Evolutionary conservation across 1,139 yeast species (phyloP).

Genomic region (Zygotorulaspora mrakii): DNA sequence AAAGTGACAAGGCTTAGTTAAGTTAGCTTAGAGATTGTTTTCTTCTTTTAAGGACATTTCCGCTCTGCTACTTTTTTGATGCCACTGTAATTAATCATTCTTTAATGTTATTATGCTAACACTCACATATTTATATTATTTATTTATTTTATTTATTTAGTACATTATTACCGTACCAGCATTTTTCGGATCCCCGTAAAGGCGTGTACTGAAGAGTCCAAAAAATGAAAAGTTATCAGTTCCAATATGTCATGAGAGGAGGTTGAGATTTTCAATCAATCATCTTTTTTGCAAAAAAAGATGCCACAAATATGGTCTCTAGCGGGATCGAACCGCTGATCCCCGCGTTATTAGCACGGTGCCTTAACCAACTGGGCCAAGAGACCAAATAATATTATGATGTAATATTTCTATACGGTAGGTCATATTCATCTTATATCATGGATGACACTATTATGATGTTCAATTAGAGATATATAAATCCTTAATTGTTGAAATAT

Average conservation of each 20-base stretch:
- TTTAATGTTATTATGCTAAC: slow-evolving; percentile 12
- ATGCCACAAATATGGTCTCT: slow-evolving; percentile 24
- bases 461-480: no score
- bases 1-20: slow-evolving; percentile 37
- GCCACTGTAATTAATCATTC: slow-evolving; percentile 15
- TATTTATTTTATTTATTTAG: slow-evolving; percentile 13
- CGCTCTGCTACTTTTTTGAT: slow-evolving; percentile 7
- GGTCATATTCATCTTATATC: no score
- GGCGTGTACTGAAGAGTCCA: background rate
- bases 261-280: no score
- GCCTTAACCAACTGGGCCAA: slow-evolving; percentile 36
- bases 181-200: background rate
- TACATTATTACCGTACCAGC: background rate
- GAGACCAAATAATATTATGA: slow-evolving; percentile 24
- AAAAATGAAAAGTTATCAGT: background rate
- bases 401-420: no score
- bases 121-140: slow-evolving; percentile 14
- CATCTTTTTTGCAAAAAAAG: background rate
- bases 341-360: slow-evolving; percentile 35
- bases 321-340: slow-evolving; percentile 35
- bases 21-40: background rate
- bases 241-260: background rate
- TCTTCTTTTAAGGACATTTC: background rate
- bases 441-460: no score
- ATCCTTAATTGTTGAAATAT: no score